Conservation (phyloP, 108 stramenopile species). For the Cyclostephanos invisitatus region DNA sequence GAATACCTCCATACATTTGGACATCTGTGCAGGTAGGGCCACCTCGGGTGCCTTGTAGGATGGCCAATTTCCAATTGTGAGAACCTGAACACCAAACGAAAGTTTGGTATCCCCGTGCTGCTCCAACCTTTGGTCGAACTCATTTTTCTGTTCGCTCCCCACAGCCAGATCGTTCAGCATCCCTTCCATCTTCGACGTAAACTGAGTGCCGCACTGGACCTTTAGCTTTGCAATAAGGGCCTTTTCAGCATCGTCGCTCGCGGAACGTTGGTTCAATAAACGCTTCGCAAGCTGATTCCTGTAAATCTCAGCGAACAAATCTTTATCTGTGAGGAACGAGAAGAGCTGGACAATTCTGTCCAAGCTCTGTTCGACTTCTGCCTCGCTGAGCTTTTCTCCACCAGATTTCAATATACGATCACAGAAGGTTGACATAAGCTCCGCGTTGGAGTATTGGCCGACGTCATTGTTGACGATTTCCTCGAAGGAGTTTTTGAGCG, state of each 20-base stretch:
- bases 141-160: slow-evolving; percentile 89
- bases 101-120: slow-evolving; percentile 59
- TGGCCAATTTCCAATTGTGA: slow-evolving; percentile 99
- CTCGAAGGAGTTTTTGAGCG: slow-evolving; percentile 98
- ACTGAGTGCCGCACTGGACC: slow-evolving; percentile 98
- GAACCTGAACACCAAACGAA: slow-evolving; percentile 92
- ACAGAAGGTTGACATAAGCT: slow-evolving; percentile 97
- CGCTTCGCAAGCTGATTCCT: slow-evolving; percentile 98
- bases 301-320: slow-evolving; percentile 98
- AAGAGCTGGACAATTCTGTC: slow-evolving; percentile 97
- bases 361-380: slow-evolving; percentile 92
- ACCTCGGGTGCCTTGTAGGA: slow-evolving; percentile 93
- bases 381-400: slow-evolving; percentile 95
- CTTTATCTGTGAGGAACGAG: slow-evolving; percentile 98
- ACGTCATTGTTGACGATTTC: slow-evolving; percentile 97
- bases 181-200: slow-evolving; percentile 99
- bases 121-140: slow-evolving; percentile 86
- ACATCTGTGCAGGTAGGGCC: slow-evolving; percentile 88
- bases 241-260: slow-evolving; percentile 97
- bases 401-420: slow-evolving; percentile 98
- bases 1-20: slow-evolving; percentile 91
- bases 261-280: slow-evolving; percentile 94
- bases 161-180: slow-evolving; percentile 98
- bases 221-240: slow-evolving; percentile 99
- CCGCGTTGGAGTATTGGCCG: slow-evolving; percentile 95